A percentile compares a stretch with the other conserved stretches of the same genome.
Conservation (phyloP, 371 early-diverging fungal genomes). For the Saksenaea vasiformis region DNA sequence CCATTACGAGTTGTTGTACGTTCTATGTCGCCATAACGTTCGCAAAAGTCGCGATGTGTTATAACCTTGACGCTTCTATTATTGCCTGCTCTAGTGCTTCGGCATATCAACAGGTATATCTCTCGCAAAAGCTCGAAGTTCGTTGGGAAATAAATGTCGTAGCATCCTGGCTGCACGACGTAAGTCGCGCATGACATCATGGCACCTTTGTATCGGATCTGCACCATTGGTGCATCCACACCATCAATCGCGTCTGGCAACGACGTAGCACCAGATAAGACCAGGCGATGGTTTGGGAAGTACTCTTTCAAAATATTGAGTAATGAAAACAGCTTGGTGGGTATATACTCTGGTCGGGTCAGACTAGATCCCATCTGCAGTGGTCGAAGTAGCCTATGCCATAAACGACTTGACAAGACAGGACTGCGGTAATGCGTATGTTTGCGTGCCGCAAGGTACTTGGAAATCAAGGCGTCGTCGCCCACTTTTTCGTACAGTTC, state of each 20-base stretch:
- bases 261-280: constrained; percentile 80
- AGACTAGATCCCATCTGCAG: constrained; percentile 79
- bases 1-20: constrained; percentile 72
- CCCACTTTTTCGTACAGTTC: constrained; percentile 77
- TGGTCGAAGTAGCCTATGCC: constrained; percentile 43
- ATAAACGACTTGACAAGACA: constrained; percentile 39
- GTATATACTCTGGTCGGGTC: constrained; percentile 80
- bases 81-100: constrained; percentile 28
- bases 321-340: constrained; percentile 73
- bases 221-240: constrained; percentile 84
- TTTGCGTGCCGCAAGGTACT: constrained; percentile 62
- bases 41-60: constrained; percentile 74
- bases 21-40: constrained; percentile 69
- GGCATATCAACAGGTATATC: constrained; percentile 66
- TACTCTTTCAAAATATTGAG: constrained; percentile 64
- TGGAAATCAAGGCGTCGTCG: constrained; percentile 67
- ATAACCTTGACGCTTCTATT: constrained; percentile 53
- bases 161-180: constrained; percentile 91
- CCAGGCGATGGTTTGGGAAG: constrained; percentile 82
- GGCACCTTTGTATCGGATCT: constrained; percentile 77
- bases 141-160: constrained; percentile 96
- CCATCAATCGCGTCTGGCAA: constrained; percentile 78
- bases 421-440: constrained; percentile 50
- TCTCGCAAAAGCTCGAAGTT: constrained; percentile 80
- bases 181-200: constrained; percentile 92